Conservation (phyloP, 2,329 filamentous ascomycete genomes). For the Trichoderma gracile region DNA sequence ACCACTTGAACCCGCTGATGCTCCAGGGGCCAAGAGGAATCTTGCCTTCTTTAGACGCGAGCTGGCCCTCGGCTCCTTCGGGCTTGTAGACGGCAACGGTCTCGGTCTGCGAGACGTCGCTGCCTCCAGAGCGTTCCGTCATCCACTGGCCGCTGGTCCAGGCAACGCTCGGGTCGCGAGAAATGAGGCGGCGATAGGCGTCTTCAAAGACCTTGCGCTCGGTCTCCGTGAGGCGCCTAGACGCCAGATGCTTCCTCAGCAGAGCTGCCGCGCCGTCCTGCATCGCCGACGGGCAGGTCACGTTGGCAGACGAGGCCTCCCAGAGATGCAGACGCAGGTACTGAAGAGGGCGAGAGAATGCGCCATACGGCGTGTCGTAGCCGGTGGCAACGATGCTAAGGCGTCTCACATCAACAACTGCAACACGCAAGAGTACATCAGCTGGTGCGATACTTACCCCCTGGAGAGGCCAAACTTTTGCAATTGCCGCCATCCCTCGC, state of each 20-base stretch:
- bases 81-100: conserved; percentile 52
- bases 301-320: conserved; percentile 59
- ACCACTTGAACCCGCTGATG: conserved; percentile 68
- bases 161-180: conserved; percentile 49
- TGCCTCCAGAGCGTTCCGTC: conserved; percentile 70
- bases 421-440: not conserved
- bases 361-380: conserved; percentile 55
- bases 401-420: not conserved
- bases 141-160: conserved; percentile 81
- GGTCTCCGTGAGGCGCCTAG: conserved; percentile 32
- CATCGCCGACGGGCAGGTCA: conserved; percentile 68
- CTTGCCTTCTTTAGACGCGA: conserved; percentile 29
- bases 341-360: conserved; percentile 58
- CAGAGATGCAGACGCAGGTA: conserved; percentile 61
- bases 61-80: conserved; percentile 15
- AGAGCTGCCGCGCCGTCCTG: conserved; percentile 61
- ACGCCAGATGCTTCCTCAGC: conserved; percentile 47
- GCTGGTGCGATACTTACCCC: conserved; percentile 41
- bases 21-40: conserved; percentile 56
- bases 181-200: conserved; percentile 55
- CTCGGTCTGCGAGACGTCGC: conserved; percentile 68
- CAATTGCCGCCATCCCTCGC: conserved; percentile 65
- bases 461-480: conserved; percentile 59
- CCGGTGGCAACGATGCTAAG: conserved; percentile 57
- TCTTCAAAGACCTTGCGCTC: conserved; percentile 51